A percentile compares a stretch with the other conserved stretches of the same genome.
These are phyloP conservation scores for Ilyonectria robusta DNA, from an alignment of 2,329 filamentous ascomycete species.

Conservation along the genomic window DNA sequence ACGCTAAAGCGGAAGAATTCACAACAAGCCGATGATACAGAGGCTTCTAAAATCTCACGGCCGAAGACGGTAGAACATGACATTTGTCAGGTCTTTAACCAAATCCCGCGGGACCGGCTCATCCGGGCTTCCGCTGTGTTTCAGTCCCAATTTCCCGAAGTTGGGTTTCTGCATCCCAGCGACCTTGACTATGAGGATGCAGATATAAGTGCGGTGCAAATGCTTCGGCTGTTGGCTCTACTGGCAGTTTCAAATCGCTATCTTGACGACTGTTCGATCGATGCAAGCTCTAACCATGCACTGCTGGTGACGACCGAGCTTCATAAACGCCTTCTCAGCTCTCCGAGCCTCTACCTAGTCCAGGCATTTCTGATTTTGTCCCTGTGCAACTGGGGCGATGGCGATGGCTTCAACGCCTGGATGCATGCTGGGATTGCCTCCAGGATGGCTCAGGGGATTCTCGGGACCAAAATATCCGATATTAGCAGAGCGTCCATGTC, in stretches of 20 bases:
- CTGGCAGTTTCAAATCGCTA: conserved; percentile 37
- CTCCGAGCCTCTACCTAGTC: conserved; percentile 36
- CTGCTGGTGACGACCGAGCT: conserved; percentile 30
- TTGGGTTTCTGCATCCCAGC: conserved; percentile 43
- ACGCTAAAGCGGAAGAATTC: conserved; percentile 31
- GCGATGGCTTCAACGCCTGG: conserved; percentile 47
- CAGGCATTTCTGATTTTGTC: conserved; percentile 42
- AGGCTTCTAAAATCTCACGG: not conserved
- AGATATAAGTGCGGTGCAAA: conserved; percentile 24
- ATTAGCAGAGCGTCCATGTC: conserved; percentile 36
- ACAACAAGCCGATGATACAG: not conserved
- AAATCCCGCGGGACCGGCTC: conserved; percentile 7
- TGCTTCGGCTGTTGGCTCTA: conserved; percentile 38
- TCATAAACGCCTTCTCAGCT: conserved; percentile 31
- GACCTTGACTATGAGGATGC: conserved; percentile 39
- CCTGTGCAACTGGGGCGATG: conserved; percentile 45
- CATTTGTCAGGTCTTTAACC: conserved; percentile 27
- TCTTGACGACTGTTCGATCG: not conserved
- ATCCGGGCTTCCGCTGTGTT: conserved; percentile 35
- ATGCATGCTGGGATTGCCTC: conserved; percentile 46
- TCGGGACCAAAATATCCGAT: conserved; percentile 38
- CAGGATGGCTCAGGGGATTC: conserved; percentile 43
- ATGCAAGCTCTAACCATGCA: not conserved
- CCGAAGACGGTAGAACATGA: conserved; percentile 4
- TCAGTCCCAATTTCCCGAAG: conserved; percentile 43